Evolutionary conservation across 352 stramenopile species (phyloP).

Genomic region (Thalassiosira exigua): DNA sequence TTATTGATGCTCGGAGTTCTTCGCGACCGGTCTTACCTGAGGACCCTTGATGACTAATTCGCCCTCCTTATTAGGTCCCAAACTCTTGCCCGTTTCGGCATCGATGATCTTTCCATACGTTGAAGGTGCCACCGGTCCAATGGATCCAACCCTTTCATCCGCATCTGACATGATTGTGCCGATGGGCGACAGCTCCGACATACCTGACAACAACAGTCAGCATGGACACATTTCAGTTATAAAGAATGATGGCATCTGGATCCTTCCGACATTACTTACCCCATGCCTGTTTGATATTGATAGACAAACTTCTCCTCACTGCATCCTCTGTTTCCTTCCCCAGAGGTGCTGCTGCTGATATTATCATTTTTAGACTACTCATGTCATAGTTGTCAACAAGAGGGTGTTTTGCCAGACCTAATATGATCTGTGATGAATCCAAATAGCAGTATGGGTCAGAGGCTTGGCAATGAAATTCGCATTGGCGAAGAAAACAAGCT

Average conservation of each 20-base stretch:
- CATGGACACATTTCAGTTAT: no score
- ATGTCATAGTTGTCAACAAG: constrained; percentile 92
- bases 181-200: constrained; percentile 69
- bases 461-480: constrained; percentile 64
- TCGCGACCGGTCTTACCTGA: constrained; percentile 92
- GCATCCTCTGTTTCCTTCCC: constrained; percentile 81
- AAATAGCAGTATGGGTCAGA: no score
- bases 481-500: constrained; percentile 53
- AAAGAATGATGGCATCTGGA: constrained; percentile 22
- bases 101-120: constrained; percentile 80
- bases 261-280: no score
- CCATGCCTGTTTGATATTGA: constrained; percentile 84
- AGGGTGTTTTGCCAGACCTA: constrained; percentile 89
- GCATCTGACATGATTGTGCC: constrained; percentile 54
- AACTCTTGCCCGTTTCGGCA: constrained; percentile 66
- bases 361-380: constrained; percentile 81
- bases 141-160: constrained; percentile 25
- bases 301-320: constrained; percentile 78
- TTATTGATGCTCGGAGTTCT: constrained; percentile 93
- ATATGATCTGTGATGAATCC: no score
- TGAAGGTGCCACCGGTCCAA: constrained; percentile 65
- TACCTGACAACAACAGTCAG: constrained; percentile 27
- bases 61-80: constrained; percentile 72
- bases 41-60: constrained; percentile 89
- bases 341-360: constrained; percentile 88